Evolutionary conservation across 208 protist species (phyloP).

Genomic region (Naegleria gruberi): DNA sequence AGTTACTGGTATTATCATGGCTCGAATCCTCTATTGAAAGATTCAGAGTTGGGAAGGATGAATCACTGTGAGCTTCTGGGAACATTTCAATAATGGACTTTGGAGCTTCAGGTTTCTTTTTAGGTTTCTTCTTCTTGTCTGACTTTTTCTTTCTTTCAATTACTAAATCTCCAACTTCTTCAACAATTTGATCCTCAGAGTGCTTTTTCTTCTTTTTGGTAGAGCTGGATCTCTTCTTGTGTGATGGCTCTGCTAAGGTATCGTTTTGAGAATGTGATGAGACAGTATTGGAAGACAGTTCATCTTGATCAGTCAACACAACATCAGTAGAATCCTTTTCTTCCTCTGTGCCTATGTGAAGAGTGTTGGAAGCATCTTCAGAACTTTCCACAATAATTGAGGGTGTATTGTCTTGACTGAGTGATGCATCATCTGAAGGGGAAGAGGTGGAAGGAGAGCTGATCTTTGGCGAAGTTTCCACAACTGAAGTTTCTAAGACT

Average conservation of each 20-base stretch:
- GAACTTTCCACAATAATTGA: too few relatives aligned
- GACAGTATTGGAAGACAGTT: neutral
- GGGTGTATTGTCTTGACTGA: too few relatives aligned
- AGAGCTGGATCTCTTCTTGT: neutral
- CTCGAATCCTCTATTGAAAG: neutral
- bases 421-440: too few relatives aligned
- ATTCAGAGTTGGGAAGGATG: neutral
- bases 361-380: too few relatives aligned
- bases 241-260: neutral
- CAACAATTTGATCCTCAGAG: neutral
- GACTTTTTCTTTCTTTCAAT: neutral
- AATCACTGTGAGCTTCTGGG: neutral
- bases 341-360: neutral
- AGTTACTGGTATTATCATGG: too few relatives aligned
- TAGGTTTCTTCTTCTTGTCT: neutral
- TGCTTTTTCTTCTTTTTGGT: neutral
- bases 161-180: neutral
- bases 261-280: neutral
- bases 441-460: too few relatives aligned
- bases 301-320: neutral
- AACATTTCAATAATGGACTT: neutral
- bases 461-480: too few relatives aligned
- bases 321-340: neutral
- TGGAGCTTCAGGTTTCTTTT: neutral
- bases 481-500: too few relatives aligned